These are phyloP conservation scores for Strigomonas galati DNA, from an alignment of 208 protist genomes.

Conservation along the genomic window DNA sequence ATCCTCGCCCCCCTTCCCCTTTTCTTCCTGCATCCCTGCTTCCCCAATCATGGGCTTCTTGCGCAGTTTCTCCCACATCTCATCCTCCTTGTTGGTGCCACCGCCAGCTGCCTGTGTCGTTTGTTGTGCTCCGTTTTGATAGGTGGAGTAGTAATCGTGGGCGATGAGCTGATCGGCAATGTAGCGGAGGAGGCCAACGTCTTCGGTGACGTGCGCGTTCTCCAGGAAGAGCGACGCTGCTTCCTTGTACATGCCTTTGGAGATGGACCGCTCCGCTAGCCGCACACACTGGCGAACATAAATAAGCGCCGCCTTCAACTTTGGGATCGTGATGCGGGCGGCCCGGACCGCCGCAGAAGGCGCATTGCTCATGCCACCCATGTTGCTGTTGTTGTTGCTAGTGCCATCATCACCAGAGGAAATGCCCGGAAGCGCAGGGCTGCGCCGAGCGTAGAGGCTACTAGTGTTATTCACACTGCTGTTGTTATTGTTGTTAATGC, in stretches of 20 bases:
- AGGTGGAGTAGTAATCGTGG: slow-evolving; percentile 4
- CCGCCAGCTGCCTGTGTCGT: neutral
- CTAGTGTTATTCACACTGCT: no score
- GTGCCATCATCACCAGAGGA: neutral
- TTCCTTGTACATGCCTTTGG: slow-evolving; percentile 27
- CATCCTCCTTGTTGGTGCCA: neutral
- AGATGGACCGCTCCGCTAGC: slow-evolving; percentile 27
- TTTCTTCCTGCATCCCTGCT: neutral
- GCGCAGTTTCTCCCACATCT: slow-evolving; percentile 14
- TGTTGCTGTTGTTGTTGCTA: neutral
- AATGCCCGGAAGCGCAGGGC: neutral
- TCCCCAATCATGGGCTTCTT: neutral
- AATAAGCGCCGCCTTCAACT: slow-evolving; percentile 2
- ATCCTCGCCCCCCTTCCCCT: slow-evolving; percentile 1
- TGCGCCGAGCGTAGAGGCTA: neutral
- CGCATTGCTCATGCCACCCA: neutral
- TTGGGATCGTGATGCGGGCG: neutral
- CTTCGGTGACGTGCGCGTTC: neutral
- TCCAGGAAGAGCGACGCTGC: slow-evolving; percentile 27
- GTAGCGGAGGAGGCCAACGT: slow-evolving; percentile 11
- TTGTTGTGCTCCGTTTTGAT: neutral
- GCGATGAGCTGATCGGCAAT: neutral
- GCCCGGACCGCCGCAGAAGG: neutral
- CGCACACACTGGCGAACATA: slow-evolving; percentile 31
- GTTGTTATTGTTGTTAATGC: neutral